Base-by-base conservation (phyloP, 768 basidiomycete species). In the Mycena capillaripes region DNA sequence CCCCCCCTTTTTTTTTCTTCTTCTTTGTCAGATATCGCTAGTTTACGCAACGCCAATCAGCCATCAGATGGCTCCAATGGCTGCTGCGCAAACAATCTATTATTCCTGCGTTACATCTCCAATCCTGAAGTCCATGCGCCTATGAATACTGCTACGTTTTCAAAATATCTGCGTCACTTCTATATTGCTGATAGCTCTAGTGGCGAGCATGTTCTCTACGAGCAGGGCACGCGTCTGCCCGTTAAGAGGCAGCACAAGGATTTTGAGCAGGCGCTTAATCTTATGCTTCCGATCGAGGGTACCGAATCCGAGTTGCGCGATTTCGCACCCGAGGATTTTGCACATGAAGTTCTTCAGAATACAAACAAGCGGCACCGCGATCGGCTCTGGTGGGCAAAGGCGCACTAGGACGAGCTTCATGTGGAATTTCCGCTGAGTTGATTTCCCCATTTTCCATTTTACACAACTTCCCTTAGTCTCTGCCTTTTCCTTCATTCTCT, bases 121-220 rank as follows among this genome's bases (percentile, higher is more conserved):
- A n/a, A n/a, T 6, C 12, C 34, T 36, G 34, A 36, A 36, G 12
- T 36, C 34, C 12, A 12, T 36, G 34, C 34, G 6, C 65, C 65
- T 3, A 57, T 66, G 65, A 66, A 66, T 34, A 4, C n/a, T 21
- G 65, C 29, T n/a, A 44, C 53, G 10, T 58, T 66, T 42, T 29
- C 25, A 4, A 46, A 46, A 21, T 66, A 46, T 9, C 2, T 44
- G 1, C 2, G 8, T 21, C 55, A 55, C 0, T 66, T 66, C 10
- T 46, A 44, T 30, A 27, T 58, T 27, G 63, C 34, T 55, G 11
- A 27, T 14, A 27, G 23, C 2, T 11, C 17, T 9, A 9, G 16
- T 12, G 4, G 27, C 14, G 36, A 48, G 32, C 32, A 12, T 6
- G 3, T 8, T 1, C 17, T 40, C 0, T 52, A 23, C 29, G 63